Evolutionary conservation across 2,329 filamentous ascomycete species (phyloP).

Genomic region (Penicillium digitatum): DNA sequence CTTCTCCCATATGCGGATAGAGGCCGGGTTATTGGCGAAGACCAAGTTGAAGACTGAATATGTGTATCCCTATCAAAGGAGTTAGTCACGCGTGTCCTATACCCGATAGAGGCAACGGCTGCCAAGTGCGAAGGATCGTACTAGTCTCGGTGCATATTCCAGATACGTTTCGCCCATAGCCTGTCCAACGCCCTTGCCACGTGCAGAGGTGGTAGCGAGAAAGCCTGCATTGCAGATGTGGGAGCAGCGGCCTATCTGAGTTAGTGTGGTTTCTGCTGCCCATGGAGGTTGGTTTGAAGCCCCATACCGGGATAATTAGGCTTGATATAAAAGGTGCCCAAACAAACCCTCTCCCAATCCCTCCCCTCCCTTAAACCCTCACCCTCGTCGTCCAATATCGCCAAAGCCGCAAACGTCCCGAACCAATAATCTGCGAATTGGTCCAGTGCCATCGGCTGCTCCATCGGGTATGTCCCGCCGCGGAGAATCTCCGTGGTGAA

Average conservation of each 20-base stretch:
- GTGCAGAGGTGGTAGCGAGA: constrained; percentile 31
- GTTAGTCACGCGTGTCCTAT: not conserved
- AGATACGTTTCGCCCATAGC: constrained; percentile 39
- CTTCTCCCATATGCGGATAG: constrained; percentile 39
- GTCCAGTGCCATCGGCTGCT: constrained; percentile 30
- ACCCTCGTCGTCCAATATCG: constrained; percentile 22
- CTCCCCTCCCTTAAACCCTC: constrained; percentile 23
- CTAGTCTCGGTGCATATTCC: constrained; percentile 37
- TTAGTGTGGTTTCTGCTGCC: not conserved
- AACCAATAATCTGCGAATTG: constrained; percentile 39
- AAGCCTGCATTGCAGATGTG: constrained; percentile 41
- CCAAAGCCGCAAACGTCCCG: constrained; percentile 37
- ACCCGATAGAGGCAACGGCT: not conserved
- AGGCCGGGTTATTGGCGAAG: constrained; percentile 40
- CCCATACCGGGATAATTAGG: constrained; percentile 41
- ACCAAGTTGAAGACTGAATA: constrained; percentile 43
- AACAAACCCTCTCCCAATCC: constrained; percentile 35
- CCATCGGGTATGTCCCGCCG: constrained; percentile 41
- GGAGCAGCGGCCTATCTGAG: constrained; percentile 34
- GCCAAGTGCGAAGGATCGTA: constrained; percentile 10
- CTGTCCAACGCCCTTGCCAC: constrained; percentile 34
- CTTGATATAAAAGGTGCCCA: constrained; percentile 43
- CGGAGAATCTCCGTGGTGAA: constrained; percentile 36
- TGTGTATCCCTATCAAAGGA: constrained; percentile 34
- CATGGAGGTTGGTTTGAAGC: not conserved